These are phyloP conservation scores for Chytriomyces confervae DNA, from an alignment of 192 early-diverging fungal species.

Conservation along the genomic window DNA sequence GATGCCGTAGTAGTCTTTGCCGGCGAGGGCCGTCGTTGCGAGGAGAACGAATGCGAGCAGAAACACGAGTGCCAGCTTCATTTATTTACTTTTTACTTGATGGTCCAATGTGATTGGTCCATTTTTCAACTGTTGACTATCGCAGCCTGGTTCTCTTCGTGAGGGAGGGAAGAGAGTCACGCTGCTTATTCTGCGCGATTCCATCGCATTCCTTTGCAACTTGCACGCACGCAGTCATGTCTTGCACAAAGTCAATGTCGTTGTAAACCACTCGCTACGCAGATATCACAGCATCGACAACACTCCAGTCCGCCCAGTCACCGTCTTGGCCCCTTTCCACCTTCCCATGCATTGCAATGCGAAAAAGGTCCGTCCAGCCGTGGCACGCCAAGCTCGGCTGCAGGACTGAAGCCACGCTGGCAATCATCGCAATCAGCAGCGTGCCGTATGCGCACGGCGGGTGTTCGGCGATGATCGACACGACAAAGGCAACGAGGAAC, in stretches of 20 bases:
- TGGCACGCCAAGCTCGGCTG: background rate
- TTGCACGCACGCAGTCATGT: no score
- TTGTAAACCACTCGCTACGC: background rate
- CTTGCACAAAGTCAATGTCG: no score
- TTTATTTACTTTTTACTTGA: background rate
- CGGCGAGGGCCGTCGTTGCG: constrained; percentile 45
- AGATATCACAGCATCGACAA: background rate
- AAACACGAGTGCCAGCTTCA: background rate
- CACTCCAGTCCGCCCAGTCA: background rate
- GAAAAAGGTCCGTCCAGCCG: background rate
- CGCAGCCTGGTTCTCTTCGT: no score
- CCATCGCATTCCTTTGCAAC: no score
- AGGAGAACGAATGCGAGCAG: constrained; percentile 35
- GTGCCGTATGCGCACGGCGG: background rate
- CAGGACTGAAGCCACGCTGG: background rate
- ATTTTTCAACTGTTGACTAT: no score
- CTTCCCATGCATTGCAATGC: background rate
- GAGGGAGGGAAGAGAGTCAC: no score
- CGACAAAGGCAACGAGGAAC: background rate
- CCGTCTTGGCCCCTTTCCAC: background rate
- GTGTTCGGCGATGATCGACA: background rate
- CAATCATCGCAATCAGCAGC: background rate
- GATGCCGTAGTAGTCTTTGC: constrained; percentile 84
- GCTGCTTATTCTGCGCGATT: no score
- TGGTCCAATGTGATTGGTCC: no score